Percentiles rank a stretch among this genome's conserved stretches.
Conservation (phyloP, 139 green algal species). For the Chlamydomonas schloesseri region DNA sequence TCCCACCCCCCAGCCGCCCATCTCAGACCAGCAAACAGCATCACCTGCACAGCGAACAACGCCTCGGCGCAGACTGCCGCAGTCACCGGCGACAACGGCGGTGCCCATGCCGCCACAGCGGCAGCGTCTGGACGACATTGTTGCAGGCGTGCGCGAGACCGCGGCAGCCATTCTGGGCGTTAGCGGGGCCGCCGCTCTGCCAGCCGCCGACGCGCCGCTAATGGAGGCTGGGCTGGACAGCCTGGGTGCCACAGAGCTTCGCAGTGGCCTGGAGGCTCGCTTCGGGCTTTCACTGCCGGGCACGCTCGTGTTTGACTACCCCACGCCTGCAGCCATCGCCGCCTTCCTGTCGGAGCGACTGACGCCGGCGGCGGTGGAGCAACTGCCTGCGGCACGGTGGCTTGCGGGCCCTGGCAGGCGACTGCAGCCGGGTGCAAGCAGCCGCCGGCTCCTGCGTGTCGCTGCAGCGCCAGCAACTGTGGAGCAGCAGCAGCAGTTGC, state of each 20-base stretch:
- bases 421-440: too few relatives aligned
- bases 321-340: slow-evolving; percentile 42
- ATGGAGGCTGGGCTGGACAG: slow-evolving; percentile 86
- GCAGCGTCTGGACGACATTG: background rate
- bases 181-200: slow-evolving; percentile 22
- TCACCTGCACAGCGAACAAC: too few relatives aligned
- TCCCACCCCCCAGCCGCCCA: too few relatives aligned
- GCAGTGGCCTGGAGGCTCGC: slow-evolving; percentile 64
- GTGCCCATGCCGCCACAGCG: too few relatives aligned
- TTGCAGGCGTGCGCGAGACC: background rate
- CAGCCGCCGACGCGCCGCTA: slow-evolving; percentile 64
- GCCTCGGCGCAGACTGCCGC: too few relatives aligned
- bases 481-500: background rate
- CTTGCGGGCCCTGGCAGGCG: too few relatives aligned
- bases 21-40: too few relatives aligned
- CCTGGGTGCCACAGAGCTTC: slow-evolving; percentile 81
- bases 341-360: background rate
- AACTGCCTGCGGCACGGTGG: too few relatives aligned
- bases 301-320: slow-evolving; percentile 79
- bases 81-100: too few relatives aligned
- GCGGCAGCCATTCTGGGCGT: slow-evolving; percentile 64
- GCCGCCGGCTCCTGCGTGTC: too few relatives aligned
- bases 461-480: too few relatives aligned
- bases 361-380: background rate
- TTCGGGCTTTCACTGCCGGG: slow-evolving; percentile 59